Evolutionary conservation across 2,329 filamentous ascomycete species (phyloP).

Genomic region (Penicillium aurantiogriseum): DNA sequence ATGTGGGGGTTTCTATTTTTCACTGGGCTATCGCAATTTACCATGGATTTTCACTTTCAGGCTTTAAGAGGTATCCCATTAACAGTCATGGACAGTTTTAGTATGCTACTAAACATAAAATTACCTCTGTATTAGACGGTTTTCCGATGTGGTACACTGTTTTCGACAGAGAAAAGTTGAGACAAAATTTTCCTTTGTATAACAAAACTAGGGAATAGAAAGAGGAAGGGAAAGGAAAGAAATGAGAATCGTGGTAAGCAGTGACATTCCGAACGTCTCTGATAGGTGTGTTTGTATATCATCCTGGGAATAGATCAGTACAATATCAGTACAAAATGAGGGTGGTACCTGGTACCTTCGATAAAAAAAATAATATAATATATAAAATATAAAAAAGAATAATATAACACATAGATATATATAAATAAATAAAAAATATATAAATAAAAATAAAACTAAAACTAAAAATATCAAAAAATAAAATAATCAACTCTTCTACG

Average conservation of each 20-base stretch:
- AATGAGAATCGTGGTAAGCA: background rate
- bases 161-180: background rate
- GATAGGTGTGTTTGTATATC: background rate
- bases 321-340: conserved; percentile 1
- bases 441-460: background rate
- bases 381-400: background rate
- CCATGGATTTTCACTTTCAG: background rate
- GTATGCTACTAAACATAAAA: background rate
- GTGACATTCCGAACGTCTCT: background rate
- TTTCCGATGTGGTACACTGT: conserved; percentile 2
- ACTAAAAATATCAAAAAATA: background rate
- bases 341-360: conserved; percentile 1
- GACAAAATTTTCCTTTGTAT: background rate
- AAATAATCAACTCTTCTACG: conserved; percentile 3
- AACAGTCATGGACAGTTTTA: background rate
- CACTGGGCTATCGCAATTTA: conserved; percentile 18
- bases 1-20: conserved; percentile 13
- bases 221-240: background rate
- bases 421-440: background rate
- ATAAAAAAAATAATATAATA: conserved; percentile 1
- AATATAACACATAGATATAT: background rate
- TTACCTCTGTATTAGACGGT: background rate
- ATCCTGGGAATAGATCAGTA: background rate
- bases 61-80: background rate
- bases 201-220: background rate